These are phyloP conservation scores for Ophiostoma montium DNA, from an alignment of 2,329 filamentous ascomycete genomes.

Conservation along the genomic window DNA sequence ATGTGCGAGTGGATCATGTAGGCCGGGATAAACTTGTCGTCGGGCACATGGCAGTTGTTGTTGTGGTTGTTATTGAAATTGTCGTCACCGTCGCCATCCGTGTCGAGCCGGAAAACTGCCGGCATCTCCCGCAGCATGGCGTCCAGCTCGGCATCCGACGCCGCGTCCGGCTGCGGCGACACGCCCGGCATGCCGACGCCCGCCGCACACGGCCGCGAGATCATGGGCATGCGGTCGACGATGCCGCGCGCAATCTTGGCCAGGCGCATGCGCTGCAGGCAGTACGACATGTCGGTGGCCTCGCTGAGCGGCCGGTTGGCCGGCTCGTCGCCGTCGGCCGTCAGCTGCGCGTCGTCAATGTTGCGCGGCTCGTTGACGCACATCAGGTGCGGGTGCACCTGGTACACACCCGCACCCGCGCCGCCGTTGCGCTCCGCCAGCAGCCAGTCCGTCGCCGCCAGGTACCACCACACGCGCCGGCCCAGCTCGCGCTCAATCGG, in stretches of 20 bases:
- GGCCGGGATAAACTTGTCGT: conserved; percentile 22
- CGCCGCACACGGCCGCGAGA: not conserved
- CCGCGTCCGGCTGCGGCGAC: conserved; percentile 9
- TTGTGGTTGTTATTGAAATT: no score
- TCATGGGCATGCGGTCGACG: conserved; percentile 18
- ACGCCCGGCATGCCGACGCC: not conserved
- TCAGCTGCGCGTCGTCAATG: conserved; percentile 25
- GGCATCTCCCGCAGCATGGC: conserved; percentile 20
- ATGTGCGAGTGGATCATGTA: conserved; percentile 25
- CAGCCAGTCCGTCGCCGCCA: conserved; percentile 28
- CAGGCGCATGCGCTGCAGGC: conserved; percentile 26
- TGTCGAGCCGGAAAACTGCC: conserved; percentile 23
- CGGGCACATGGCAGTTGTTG: conserved; percentile 15
- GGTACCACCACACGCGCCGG: conserved; percentile 29
- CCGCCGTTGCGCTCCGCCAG: conserved; percentile 14
- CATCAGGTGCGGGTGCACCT: conserved; percentile 26
- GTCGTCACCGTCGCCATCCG: conserved; percentile 9
- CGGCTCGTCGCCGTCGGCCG: not conserved
- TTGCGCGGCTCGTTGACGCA: conserved; percentile 26
- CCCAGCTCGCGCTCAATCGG: conserved; percentile 19
- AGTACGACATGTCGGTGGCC: conserved; percentile 31
- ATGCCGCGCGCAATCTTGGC: conserved; percentile 25
- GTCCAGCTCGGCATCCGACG: conserved; percentile 16
- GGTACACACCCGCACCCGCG: conserved; percentile 29
- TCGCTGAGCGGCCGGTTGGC: conserved; percentile 16